Base-by-base conservation (phyloP, 228 moss, liverwort and hornwort species). In the Sphagnum fallax region DNA sequence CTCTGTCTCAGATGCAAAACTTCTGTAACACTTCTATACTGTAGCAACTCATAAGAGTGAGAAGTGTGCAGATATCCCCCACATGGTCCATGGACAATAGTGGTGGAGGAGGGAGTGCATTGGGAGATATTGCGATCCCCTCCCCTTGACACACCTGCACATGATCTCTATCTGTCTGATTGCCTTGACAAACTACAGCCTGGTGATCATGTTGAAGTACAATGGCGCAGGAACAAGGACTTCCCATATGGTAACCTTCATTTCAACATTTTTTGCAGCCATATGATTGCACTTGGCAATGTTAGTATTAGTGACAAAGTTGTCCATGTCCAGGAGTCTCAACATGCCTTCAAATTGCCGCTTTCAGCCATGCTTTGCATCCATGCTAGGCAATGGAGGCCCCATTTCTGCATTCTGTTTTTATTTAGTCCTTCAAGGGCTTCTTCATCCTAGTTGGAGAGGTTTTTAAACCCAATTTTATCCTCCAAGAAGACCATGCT, bases 201-300 rank as follows among this genome's bases (percentile, higher is more conserved):
- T 0, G 83, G 79, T 50, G 83, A 83, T 60, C 79, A 80, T 62
- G 79, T 83, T 2, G 83, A 83, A 72, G 83, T 83, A 63, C 83
- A 83, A 72, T 83, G 83, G 83, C 76, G 79, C 60, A 72, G 79
- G 48, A 79, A 77, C 67, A 83, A 83, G 63, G 83, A 83, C 15
- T 83, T 83, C 4, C 83, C 83, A 49, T 83, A 83, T 49, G 83
- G 79, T 83, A 52, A 13, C 15, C 16, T n/a, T 32, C 32, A 1
- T 32, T 32, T 32, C 32, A 32, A 32, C 32, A 32, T 32, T 32
- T 32, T 32, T 32, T 32, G 32, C 32, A 32, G 32, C 32, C 32
- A 32, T 32, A 32, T 32, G 32, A 32, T 32, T 32, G 32, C 32
- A 32, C 32, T 32, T 32, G 32, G 16, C 16, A 16, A 16, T 16